Base-by-base conservation (phyloP, 371 early-diverging fungal species). In the Rhizopus arrhizus region DNA sequence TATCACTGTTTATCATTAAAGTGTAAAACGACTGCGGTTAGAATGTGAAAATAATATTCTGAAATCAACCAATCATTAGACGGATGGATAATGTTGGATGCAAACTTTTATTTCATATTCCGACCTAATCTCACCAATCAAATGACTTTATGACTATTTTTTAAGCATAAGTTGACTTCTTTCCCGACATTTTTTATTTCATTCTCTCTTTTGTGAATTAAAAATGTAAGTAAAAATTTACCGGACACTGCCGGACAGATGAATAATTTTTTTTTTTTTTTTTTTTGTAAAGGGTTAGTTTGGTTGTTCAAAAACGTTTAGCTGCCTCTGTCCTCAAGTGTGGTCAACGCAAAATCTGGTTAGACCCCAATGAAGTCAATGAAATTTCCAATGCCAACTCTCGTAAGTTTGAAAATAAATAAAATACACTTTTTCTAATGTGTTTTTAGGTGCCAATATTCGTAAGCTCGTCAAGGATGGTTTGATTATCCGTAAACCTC, bases 331-430 rank as follows among this genome's bases (percentile, higher is more conserved):
- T 99, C 78, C 89, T 99, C 78, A 92, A 93, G 81, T 98, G 98
- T 87, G 99, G 99, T 77, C 81, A 97, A 89, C 86, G 97, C 75
- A 99, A 99, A 90, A 87, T 99, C 72, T 99, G 99, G 99, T 84
- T 99, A 54, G 99, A 99, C 85, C 99, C 99, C 67, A 94, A 93
- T 77, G 99, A 99, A 85, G 86, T 86, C 74, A 90, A 86, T 68
- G 95, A 95, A 78, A 94, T 99, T 78, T 83, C 93, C 73, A 95
- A 91, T 72, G 99, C 99, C 85, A 96, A 95, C 86, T 97, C 98
- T 71, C 92, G 98, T 88, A 88, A 90, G 88, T 84, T 8, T 31
- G 22, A 47, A 32, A 11, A 43, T 15, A 16, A 35, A 38, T 3
- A 49, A 38, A 33, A 8, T 59, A 22, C 13, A 8, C 32, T 53